Evolutionary conservation across 2,329 filamentous ascomycete species (phyloP), one percentile per base, ranked within the genome.

Genomic region (Emericellopsis cladophorae): DNA sequence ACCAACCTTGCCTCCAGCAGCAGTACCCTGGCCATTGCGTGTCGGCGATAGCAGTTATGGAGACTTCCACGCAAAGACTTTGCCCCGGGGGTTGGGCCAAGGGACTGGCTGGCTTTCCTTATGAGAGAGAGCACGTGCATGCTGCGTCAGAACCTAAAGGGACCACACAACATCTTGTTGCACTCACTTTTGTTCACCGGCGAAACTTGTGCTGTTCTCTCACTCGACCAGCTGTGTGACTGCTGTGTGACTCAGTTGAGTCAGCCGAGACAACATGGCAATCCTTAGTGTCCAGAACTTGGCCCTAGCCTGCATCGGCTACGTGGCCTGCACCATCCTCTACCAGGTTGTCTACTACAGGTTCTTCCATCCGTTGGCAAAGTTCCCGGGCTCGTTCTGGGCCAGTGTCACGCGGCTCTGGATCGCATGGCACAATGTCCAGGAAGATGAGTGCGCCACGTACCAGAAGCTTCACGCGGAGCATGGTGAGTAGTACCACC

Each of bases 311-410:
- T 21, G 31, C 6, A 47, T 57, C 46, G 56, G 64, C 2, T 61
- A 51, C 48, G 31, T 61, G 9, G 8, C 31, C 11, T 39, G 36
- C n/a, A 8, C 7, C 16, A 21, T 38, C 14, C 22, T 40, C 7
- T 37, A 26, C 29, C 70, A 71, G 50, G 62, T 68, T 11, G 60
- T 70, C 44, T 60, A 69, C 44, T 65, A 61, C 54, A 64, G 67
- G 31, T 70, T 68, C 54, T 69, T 74, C 39, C 69, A 74, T 44
- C 69, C 72, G 10, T 55, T 76, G 5, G 53, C 62, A 15, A 58
- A 61, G 26, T 75, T 73, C 45, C 71, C 71, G 1, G 72, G 72
- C 4, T 67, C 68, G 1, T 75, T 74, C 48, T 73, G 67, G 66
- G 70, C 59, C 22, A 64, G 61, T 40, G 66, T 74, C 14, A 74